Evolutionary conservation across 345 rosid species (phyloP).

Genomic region (Eucalyptus victrix): DNA sequence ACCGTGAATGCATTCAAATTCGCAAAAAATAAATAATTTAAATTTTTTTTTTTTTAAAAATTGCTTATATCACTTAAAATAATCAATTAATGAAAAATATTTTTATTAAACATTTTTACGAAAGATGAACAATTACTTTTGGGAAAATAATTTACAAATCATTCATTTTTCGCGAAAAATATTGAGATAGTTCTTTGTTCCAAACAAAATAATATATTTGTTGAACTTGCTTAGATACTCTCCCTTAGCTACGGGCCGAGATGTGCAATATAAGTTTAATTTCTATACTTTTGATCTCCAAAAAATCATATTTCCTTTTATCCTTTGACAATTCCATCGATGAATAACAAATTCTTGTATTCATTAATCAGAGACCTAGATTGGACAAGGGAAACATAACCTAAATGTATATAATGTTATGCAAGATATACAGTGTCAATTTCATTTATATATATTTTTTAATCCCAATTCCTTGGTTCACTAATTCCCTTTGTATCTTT

Average conservation of each 20-base stretch:
- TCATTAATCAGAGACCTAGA: neutral
- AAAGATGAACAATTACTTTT: neutral
- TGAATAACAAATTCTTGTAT: neutral
- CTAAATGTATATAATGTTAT: neutral
- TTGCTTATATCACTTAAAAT: neutral
- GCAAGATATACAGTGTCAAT: neutral
- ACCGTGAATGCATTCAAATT: neutral
- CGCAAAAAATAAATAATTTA: neutral
- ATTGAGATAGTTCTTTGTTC: rapidly evolving
- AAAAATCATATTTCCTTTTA: neutral
- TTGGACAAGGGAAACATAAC: neutral
- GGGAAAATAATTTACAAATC: neutral
- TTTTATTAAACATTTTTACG: neutral
- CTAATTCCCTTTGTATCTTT: too few species aligned
- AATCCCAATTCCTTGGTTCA: neutral
- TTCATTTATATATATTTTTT: neutral
- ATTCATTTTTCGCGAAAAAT: rapidly evolving
- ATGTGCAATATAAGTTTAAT: neutral
- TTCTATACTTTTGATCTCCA: neutral
- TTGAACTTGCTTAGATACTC: neutral
- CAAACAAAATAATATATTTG: neutral
- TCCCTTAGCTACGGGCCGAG: neutral
- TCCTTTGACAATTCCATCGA: neutral
- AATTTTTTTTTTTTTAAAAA: neutral
- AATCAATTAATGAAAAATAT: neutral